phyloP scores from a whole-genome alignment of 495 filamentous ascomycete genomes.

The Penicillium ochrochloron region DNA sequence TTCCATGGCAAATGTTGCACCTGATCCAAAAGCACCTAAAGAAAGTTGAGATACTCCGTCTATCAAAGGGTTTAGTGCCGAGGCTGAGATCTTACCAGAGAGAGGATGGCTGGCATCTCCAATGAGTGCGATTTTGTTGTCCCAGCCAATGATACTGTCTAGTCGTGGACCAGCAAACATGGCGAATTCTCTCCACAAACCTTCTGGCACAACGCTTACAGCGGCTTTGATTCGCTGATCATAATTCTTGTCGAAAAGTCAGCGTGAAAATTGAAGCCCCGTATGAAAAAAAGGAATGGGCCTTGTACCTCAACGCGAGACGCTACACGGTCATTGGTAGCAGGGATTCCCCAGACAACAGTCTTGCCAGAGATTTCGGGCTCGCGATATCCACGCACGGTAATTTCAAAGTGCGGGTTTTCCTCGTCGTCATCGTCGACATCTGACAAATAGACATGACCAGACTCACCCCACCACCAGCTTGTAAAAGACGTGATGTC shows the following conservation, averaged over 20 bases:
- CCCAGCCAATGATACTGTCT: constrained; percentile 42
- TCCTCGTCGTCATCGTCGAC: constrained; percentile 40
- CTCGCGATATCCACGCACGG: constrained; percentile 30
- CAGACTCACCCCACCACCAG: constrained; percentile 53
- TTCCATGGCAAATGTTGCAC: constrained; percentile 56
- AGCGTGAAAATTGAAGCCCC: background rate
- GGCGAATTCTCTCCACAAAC: constrained; percentile 50
- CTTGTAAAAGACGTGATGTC: constrained; percentile 43
- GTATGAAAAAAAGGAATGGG: background rate
- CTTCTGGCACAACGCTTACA: constrained; percentile 39
- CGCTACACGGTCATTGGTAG: constrained; percentile 40
- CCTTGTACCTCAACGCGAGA: constrained; percentile 38
- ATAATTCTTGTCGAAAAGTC: constrained; percentile 16
- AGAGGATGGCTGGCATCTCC: constrained; percentile 56
- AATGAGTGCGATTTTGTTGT: constrained; percentile 50
- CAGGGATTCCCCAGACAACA: constrained; percentile 53
- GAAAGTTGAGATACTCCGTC: background rate
- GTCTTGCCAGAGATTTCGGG: constrained; percentile 33
- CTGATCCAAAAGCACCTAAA: constrained; percentile 49
- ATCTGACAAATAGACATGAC: constrained; percentile 50
- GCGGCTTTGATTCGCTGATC: constrained; percentile 41
- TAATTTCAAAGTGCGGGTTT: constrained; percentile 30
- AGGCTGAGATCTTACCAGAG: constrained; percentile 31
- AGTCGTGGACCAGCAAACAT: constrained; percentile 46
- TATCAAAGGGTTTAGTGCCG: background rate